Base-by-base conservation (phyloP, 495 filamentous ascomycete species). In the Hypomontagnella submonticulosa region DNA sequence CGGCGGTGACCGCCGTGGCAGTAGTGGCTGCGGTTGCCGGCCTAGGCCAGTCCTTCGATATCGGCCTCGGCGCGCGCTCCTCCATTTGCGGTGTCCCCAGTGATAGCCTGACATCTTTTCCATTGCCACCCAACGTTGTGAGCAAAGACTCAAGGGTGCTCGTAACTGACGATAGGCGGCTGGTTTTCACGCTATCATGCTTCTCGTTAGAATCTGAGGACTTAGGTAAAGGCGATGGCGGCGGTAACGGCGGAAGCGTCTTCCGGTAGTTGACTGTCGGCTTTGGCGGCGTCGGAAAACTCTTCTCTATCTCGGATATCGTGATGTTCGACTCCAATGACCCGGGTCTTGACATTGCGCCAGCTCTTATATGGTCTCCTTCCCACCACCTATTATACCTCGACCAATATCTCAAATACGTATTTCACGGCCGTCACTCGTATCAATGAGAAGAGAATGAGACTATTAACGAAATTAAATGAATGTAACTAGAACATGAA, bases 1-100 rank as follows among this genome's bases (percentile, higher is more conserved):
- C 16, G 13, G 69, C 59, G 5, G 51, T 61, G 12, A 54, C 57
- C 4, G 52, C 36, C 12, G 66, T 69, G 16, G 37, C 48, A 2
- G 70, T 78, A 8, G 73, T 73, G 20, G 74, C 79, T 10, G 67
- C 62, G 1, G 74, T 69, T 12, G 72, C 71, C 5, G 67, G 71
- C 41, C 69, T 57, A 1, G 53, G 44, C 36, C 57, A 52, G 38
- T 74, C 70, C 32, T 65, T 71, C 11, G 61, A 53, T 68, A 63
- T 12, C 32, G 64, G 57, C 19, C 38, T 52, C 15, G 64, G 60
- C 6, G 61, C 50, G 4, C 51, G 61, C 40, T 55, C 20, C 13
- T 40, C 54, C 46, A 36, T 33, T 36, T 41, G 44, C 16, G 61
- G 43, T 8, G 43, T 15, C 10, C 40, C 20, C n/a, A 61, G 49